phyloP scores from a whole-genome alignment of 2,329 filamentous ascomycete genomes.

The Scytalidium lignicola region DNA sequence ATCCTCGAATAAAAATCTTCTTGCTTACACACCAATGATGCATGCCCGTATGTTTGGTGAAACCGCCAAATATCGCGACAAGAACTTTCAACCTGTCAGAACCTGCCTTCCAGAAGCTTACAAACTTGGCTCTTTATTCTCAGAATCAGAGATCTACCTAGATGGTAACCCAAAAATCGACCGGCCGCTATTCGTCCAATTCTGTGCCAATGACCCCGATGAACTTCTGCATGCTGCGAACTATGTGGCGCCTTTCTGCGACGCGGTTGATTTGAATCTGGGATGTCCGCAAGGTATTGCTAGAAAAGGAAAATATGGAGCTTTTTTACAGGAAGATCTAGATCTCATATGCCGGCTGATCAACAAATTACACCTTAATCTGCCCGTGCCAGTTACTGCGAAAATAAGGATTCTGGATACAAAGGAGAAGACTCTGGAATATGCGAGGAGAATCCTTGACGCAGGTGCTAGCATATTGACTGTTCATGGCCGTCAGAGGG shows the following conservation, averaged over 20 bases:
- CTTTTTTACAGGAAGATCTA: constrained; percentile 92
- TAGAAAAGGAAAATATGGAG: constrained; percentile 82
- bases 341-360: constrained; percentile 78
- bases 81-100: constrained; percentile 70
- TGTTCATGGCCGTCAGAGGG: constrained; percentile 80
- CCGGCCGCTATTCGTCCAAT: constrained; percentile 90
- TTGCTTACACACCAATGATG: constrained; percentile 94
- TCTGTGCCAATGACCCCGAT: constrained; percentile 86
- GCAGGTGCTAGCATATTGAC: constrained; percentile 92
- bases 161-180: constrained; percentile 85
- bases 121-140: constrained; percentile 27
- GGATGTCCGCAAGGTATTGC: constrained; percentile 97
- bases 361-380: constrained; percentile 70
- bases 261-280: constrained; percentile 91
- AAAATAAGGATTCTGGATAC: constrained; percentile 91
- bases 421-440: constrained; percentile 78
- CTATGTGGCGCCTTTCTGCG: constrained; percentile 79
- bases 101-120: constrained; percentile 10
- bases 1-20: constrained; percentile 56
- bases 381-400: constrained; percentile 83
- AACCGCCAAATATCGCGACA: constrained; percentile 66
- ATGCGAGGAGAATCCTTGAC: constrained; percentile 79
- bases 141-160: constrained; percentile 49
- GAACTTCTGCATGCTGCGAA: constrained; percentile 73
- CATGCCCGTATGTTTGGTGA: constrained; percentile 86